These are phyloP conservation scores for Pterulicium gracile DNA, from an alignment of 1,284 basidiomycete genomes.

Conservation along the genomic window DNA sequence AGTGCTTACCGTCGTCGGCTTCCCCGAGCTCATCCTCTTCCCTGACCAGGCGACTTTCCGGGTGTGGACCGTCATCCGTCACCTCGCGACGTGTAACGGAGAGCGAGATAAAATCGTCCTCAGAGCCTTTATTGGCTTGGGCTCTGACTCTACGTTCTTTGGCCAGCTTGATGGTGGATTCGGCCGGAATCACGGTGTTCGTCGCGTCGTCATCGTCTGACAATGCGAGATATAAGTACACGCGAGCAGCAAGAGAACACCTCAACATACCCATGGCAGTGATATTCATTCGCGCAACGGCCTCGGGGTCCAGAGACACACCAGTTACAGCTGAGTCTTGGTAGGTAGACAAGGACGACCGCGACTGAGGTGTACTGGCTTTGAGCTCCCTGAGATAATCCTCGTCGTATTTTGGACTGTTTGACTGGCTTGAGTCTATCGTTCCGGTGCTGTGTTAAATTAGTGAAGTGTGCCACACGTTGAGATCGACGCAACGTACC, in stretches of 20 bases:
- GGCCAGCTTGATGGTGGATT: constrained; percentile 66
- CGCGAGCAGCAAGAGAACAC: not conserved
- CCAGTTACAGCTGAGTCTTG: constrained; percentile 38
- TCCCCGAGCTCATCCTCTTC: constrained; percentile 93
- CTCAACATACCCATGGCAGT: not conserved
- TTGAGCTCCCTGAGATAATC: constrained; percentile 78
- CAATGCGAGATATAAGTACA: not conserved
- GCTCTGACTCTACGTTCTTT: constrained; percentile 69
- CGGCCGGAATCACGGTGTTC: constrained; percentile 57
- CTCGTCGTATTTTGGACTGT: constrained; percentile 60
- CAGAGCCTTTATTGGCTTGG: constrained; percentile 32
- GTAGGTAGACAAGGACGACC: constrained; percentile 28
- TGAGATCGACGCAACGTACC: too few relatives aligned
- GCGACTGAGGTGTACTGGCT: constrained; percentile 61
- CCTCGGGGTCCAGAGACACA: constrained; percentile 39
- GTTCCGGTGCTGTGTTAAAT: not conserved
- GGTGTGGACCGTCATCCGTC: constrained; percentile 67
- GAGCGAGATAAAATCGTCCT: constrained; percentile 80
- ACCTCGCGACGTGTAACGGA: constrained; percentile 50
- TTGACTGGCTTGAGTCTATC: constrained; percentile 7
- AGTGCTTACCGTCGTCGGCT: constrained; percentile 76
- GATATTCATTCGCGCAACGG: constrained; percentile 13
- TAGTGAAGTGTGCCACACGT: too few relatives aligned
- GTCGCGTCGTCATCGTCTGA: constrained; percentile 12
- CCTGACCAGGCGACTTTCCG: constrained; percentile 76